Percentiles rank a stretch among this genome's conserved stretches.
These are phyloP conservation scores for Pichia sp. DNA, from an alignment of 1,139 yeast genomes.

Conservation along the genomic window DNA sequence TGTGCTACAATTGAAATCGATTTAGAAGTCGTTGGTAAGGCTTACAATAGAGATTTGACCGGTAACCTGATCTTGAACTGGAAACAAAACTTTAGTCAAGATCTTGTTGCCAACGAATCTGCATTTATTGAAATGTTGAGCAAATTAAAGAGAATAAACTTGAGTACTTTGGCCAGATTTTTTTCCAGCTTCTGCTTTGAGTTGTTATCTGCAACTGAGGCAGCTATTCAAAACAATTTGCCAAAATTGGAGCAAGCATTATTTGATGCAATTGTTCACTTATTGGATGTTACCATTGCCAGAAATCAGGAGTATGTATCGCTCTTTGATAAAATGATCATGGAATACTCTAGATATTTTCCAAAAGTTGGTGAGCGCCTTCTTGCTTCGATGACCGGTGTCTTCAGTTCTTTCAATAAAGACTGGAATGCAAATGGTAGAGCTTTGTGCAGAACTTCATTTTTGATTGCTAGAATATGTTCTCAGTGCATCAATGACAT, in stretches of 20 bases:
- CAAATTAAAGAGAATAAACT: conserved; percentile 43
- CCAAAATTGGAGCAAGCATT: conserved; percentile 30
- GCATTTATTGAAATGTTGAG: conserved; percentile 36
- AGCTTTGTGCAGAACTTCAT: conserved; percentile 56
- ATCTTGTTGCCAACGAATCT: conserved; percentile 23
- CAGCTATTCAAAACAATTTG: conserved; percentile 21
- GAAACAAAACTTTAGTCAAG: conserved; percentile 42
- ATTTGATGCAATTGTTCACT: conserved; percentile 56
- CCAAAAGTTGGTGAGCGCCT: conserved; percentile 52
- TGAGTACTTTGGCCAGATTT: conserved; percentile 44
- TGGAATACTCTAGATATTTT: conserved; percentile 21
- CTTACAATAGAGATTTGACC: conserved; percentile 56
- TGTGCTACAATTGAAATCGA: conserved; percentile 54
- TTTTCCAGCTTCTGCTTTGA: conserved; percentile 49
- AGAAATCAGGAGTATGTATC: conserved; percentile 61
- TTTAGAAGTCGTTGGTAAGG: conserved; percentile 67
- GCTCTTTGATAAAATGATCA: conserved; percentile 47
- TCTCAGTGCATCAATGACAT: conserved; percentile 31
- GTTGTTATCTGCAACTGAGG: conserved; percentile 33
- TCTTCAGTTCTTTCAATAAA: conserved; percentile 46
- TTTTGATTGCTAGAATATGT: conserved; percentile 44
- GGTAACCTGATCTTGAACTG: conserved; percentile 56
- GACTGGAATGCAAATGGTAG: conserved; percentile 63
- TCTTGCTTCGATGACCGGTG: conserved; percentile 42
- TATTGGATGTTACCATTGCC: conserved; percentile 61